A percentile compares a stretch with the other conserved stretches of the same genome.
Evolutionary conservation across 2,329 filamentous ascomycete species (phyloP).

Genomic region (Penicillium vulpinum): DNA sequence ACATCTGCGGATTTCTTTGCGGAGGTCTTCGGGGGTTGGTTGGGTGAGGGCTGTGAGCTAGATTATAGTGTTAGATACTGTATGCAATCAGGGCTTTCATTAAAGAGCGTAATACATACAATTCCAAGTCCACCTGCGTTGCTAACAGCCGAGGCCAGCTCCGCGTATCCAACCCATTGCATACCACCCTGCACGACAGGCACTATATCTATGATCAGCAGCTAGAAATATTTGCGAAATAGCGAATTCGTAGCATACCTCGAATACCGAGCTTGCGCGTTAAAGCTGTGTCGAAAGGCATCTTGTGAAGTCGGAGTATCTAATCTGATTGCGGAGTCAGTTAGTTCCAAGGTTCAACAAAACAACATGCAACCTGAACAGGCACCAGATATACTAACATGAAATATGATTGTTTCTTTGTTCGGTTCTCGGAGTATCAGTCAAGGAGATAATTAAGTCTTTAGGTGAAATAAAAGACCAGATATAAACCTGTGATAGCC

Average conservation of each 20-base stretch:
- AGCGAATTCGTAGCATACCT: conserved; percentile 28
- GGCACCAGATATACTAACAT: not conserved
- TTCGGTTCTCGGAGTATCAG: not conserved
- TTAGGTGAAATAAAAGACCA: conserved; percentile 5
- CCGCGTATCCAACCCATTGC: conserved; percentile 59
- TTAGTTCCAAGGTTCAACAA: not conserved
- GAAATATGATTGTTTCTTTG: not conserved
- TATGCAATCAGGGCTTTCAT: not conserved
- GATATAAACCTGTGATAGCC: conserved; percentile 14
- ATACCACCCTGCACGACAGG: conserved; percentile 55
- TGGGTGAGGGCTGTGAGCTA: conserved; percentile 71
- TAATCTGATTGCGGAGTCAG: conserved; percentile 8
- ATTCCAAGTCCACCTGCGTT: conserved; percentile 56
- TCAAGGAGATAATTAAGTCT: not conserved
- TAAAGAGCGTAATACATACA: conserved; percentile 33
- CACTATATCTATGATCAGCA: conserved; percentile 33
- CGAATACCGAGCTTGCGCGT: conserved; percentile 60
- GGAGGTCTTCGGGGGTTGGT: conserved; percentile 85
- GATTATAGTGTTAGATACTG: not conserved
- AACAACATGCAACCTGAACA: not conserved
- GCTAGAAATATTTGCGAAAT: not conserved
- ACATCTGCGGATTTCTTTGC: conserved; percentile 88
- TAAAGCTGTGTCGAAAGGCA: conserved; percentile 66
- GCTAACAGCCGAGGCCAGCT: conserved; percentile 55
- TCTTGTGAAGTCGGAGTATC: conserved; percentile 33